Conservation (phyloP, 2,329 filamentous ascomycete genomes). For the Colletotrichum liaoningense region DNA sequence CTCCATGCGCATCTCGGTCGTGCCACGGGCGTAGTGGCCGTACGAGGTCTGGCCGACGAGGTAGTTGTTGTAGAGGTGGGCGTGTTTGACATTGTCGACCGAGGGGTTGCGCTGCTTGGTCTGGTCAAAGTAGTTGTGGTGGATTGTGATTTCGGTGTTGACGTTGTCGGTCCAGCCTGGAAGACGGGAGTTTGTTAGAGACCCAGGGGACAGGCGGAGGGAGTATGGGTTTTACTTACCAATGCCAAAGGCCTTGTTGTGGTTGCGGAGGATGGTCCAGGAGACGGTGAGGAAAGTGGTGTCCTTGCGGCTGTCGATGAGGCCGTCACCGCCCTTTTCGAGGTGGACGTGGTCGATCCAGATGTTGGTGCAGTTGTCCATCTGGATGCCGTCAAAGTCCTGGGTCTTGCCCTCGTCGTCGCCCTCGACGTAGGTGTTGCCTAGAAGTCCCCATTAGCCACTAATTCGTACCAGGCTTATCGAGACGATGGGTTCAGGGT, state of each 20-base stretch:
- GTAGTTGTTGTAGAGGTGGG: slow-evolving; percentile 44
- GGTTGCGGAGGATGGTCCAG: slow-evolving; percentile 40
- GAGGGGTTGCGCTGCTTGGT: slow-evolving; percentile 42
- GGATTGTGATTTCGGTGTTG: slow-evolving; percentile 39
- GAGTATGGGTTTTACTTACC: slow-evolving; percentile 26
- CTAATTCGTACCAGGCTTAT: too few species aligned
- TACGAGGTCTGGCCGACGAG: slow-evolving; percentile 39
- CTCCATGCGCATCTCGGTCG: slow-evolving; percentile 41
- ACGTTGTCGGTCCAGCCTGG: slow-evolving; percentile 43
- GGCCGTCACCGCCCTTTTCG: slow-evolving; percentile 40
- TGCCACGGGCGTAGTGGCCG: slow-evolving; percentile 41
- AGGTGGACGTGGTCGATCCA: slow-evolving; percentile 43
- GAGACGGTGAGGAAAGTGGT: slow-evolving; percentile 42
- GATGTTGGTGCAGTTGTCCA: slow-evolving; percentile 39
- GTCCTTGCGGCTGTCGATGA: slow-evolving; percentile 42
- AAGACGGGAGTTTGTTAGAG: background rate
- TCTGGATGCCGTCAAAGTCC: slow-evolving; percentile 41
- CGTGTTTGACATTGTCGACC: slow-evolving; percentile 40
- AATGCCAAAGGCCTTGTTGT: slow-evolving; percentile 43
- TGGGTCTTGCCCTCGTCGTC: slow-evolving; percentile 40
- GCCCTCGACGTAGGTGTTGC: slow-evolving; percentile 30
- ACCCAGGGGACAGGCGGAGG: too few species aligned
- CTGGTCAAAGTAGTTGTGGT: slow-evolving; percentile 41
- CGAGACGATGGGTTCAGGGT: background rate
- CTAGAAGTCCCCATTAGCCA: background rate